phyloP scores from a whole-genome alignment of 179 eudicot genomes.

The Patellifolia procumbens region DNA sequence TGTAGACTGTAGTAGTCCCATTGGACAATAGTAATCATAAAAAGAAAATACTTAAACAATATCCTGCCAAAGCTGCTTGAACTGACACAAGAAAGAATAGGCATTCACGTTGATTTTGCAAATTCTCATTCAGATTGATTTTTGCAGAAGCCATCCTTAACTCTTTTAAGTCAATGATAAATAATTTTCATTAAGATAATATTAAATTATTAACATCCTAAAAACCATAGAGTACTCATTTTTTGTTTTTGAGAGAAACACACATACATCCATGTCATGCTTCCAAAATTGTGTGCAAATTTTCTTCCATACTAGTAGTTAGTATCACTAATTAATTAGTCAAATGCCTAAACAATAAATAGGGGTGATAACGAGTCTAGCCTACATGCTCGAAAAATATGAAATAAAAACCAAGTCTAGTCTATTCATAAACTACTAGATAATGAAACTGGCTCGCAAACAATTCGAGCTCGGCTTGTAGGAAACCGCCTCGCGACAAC shows the following conservation, averaged over 20 bases:
- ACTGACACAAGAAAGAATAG: not conserved
- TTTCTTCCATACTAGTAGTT: not conserved
- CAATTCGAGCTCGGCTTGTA: not conserved
- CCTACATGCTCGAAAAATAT: not conserved
- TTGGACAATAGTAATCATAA: too few relatives aligned
- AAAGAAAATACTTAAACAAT: too few relatives aligned
- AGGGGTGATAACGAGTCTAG: not conserved
- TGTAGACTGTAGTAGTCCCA: too few relatives aligned
- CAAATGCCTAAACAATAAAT: not conserved
- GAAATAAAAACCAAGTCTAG: not conserved
- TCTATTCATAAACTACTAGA: not conserved
- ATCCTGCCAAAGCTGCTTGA: not conserved
- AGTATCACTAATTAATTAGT: not conserved
- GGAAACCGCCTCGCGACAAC: not conserved
- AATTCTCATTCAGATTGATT: not conserved
- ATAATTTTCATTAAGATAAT: not conserved
- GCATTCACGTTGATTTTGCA: not conserved
- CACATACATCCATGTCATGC: not conserved
- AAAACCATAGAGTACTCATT: not conserved
- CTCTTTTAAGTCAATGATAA: not conserved
- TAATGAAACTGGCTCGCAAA: not conserved
- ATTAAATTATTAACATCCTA: not conserved
- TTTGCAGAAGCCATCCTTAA: not conserved
- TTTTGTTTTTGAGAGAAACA: not conserved
- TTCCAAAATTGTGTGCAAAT: slow-evolving; percentile 3